These are phyloP conservation scores for Mycena sanguinolenta DNA, from an alignment of 768 basidiomycete species.

Conservation along the genomic window DNA sequence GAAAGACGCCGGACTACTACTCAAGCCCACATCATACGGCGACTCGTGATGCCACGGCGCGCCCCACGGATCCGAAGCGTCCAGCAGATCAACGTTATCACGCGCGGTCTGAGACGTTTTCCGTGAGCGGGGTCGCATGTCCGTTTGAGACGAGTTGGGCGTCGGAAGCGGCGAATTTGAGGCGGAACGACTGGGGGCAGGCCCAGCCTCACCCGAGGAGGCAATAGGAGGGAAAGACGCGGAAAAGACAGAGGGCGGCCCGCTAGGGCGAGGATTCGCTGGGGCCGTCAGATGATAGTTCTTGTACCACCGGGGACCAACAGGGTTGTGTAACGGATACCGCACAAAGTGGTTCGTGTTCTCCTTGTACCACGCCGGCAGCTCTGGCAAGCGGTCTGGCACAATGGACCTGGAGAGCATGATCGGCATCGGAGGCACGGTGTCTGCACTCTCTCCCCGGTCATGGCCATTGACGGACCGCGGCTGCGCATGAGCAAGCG, in stretches of 20 bases:
- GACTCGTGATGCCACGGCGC: conserved; percentile 87
- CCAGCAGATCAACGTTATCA: conserved; percentile 82
- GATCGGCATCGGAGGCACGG: conserved; percentile 45
- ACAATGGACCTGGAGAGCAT: conserved; percentile 68
- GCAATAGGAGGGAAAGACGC: conserved; percentile 84
- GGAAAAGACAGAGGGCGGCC: conserved; percentile 82
- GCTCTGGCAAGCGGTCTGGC: conserved; percentile 69
- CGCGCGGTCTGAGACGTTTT: conserved; percentile 79
- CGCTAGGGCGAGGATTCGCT: conserved; percentile 59
- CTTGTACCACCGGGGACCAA: conserved; percentile 82
- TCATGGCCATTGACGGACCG: conserved; percentile 23
- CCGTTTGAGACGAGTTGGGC: conserved; percentile 80
- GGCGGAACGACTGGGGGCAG: conserved; percentile 72
- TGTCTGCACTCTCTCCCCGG: conserved; percentile 38
- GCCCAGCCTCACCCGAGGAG: conserved; percentile 62
- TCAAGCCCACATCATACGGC: conserved; percentile 81
- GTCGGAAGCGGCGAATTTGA: conserved; percentile 82
- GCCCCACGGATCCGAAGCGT: conserved; percentile 86
- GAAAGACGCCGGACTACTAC: conserved; percentile 54
- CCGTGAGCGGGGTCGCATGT: conserved; percentile 71
- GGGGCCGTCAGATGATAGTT: conserved; percentile 81
- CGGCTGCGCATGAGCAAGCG: conserved; percentile 34
- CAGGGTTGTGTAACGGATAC: conserved; percentile 79
- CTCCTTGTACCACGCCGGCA: conserved; percentile 66
- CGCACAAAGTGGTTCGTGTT: conserved; percentile 56